Evolutionary conservation across 306 rosid species (phyloP), one percentile per base, ranked within the genome.

Genomic region (Dalbergia oliveri): DNA sequence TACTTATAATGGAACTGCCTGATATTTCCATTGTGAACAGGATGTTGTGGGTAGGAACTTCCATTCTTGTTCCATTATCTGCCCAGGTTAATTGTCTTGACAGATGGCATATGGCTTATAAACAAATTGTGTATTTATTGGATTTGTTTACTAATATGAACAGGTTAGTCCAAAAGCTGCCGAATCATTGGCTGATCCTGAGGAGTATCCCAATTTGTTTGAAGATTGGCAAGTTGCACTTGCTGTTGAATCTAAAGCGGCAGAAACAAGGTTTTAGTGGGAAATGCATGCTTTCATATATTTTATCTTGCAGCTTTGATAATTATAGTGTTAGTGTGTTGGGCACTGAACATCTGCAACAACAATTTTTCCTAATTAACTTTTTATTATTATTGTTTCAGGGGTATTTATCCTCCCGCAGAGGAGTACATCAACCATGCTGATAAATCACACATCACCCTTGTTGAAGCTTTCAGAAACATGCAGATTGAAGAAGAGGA

Each of bases 161-260:
- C 81, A 96, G 99, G 97, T 93, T 85, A 96, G 88, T 88, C 86
- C 97, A 9, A 96, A 93, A 85, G 99, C 99, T 64, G 99, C 99
- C 0, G 98, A 93, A 75, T 90, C 98, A 74, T 87, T 96, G 87
- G 99, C 98, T 87, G 97, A 93, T 88, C 99, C 99, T 11, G 97
- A 90, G 85, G 97, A 96, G 89, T 96, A 96, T 87, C 90, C 99
- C 57, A 96, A 96, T 84, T 77, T 96, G 84, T 96, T 96, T 19
- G 97, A 93, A 43, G 97, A 93, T 78, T 96, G 98, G 98, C 99
- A 96, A 90, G 88, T 96, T 86, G 97, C 99, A 44, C 97, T 90
- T 47, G 88, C 93, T 62, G 97, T 93, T 76, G 99, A 96, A 85
- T 93, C 99, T 54, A 93, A 66, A 86, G 89, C 87, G 53, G 80